phyloP scores from a whole-genome alignment of 2,329 filamentous ascomycete species.

The Aspergillus viridinutans region DNA sequence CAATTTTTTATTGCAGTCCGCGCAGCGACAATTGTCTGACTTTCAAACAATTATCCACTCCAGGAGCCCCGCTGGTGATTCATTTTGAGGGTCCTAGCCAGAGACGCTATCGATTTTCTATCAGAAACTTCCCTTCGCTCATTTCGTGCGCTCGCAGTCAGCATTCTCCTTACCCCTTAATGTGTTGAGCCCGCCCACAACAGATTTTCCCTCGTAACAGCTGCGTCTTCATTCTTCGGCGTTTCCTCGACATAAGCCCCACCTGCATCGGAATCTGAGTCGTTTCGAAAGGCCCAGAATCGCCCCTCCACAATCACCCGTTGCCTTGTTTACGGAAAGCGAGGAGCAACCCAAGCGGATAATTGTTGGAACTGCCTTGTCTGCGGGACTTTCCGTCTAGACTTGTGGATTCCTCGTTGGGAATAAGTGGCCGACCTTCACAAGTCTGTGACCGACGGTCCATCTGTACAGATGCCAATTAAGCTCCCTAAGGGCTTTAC shows the following conservation, averaged over 20 bases:
- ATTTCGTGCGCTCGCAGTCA: slow-evolving; percentile 9
- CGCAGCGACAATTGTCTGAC: not conserved
- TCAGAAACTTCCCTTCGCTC: slow-evolving; percentile 12
- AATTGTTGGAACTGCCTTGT: slow-evolving; percentile 1
- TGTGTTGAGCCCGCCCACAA: slow-evolving; percentile 6
- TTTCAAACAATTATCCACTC: not conserved
- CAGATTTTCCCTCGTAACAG: slow-evolving; percentile 3
- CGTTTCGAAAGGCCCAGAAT: slow-evolving; percentile 14
- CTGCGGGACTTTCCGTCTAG: slow-evolving; percentile 8
- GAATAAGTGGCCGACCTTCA: slow-evolving; percentile 7
- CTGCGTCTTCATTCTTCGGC: slow-evolving; percentile 10
- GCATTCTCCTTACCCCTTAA: slow-evolving; percentile 11
- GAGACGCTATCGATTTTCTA: slow-evolving; percentile 6
- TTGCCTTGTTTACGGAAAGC: slow-evolving; percentile 15
- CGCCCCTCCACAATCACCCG: slow-evolving; percentile 1
- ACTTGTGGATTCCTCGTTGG: slow-evolving; percentile 7
- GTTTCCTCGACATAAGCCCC: slow-evolving; percentile 11
- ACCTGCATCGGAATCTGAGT: slow-evolving; percentile 12
- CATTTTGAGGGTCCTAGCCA: slow-evolving; percentile 9
- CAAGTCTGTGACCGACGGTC: not conserved
- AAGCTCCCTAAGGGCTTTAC: slow-evolving; percentile 52
- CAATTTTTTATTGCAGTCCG: slow-evolving; percentile 1
- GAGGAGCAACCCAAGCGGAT: slow-evolving; percentile 9
- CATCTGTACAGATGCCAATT: slow-evolving; percentile 46
- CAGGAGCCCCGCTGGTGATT: slow-evolving; percentile 7